phyloP scores from a whole-genome alignment of 768 basidiomycete genomes.

The Gautieria morchelliformis region DNA sequence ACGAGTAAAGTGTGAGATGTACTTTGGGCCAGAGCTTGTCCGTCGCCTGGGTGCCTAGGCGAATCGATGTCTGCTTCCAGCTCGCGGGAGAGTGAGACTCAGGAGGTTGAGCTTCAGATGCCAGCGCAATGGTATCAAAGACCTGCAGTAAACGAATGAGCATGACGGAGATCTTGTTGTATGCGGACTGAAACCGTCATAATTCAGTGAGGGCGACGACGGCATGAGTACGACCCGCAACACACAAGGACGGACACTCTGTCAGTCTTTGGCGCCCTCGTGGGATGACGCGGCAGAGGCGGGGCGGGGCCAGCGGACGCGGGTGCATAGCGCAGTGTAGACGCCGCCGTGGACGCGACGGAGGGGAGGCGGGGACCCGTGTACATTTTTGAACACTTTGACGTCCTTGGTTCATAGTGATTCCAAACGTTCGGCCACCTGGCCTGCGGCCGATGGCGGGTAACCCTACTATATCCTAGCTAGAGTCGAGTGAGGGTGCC shows the following conservation, averaged over 20 bases:
- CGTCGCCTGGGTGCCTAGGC: slow-evolving; percentile 39
- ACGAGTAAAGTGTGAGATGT: slow-evolving; percentile 45
- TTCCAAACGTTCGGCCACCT: too few relatives aligned
- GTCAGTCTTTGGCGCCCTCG: too few relatives aligned
- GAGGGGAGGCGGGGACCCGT: too few relatives aligned
- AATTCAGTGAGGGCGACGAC: too few relatives aligned
- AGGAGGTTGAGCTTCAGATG: slow-evolving; percentile 35
- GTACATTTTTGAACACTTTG: not conserved
- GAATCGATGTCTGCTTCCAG: slow-evolving; percentile 33
- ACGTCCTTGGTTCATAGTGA: not conserved
- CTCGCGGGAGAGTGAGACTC: slow-evolving; percentile 35
- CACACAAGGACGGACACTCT: too few relatives aligned
- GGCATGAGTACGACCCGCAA: too few relatives aligned
- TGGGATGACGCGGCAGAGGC: too few relatives aligned
- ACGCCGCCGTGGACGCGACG: too few relatives aligned
- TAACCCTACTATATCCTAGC: slow-evolving; percentile 1
- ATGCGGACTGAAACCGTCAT: slow-evolving; percentile 27
- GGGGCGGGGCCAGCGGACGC: too few relatives aligned
- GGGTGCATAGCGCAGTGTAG: too few relatives aligned
- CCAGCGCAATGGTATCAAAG: slow-evolving; percentile 41
- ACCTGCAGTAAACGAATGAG: slow-evolving; percentile 53
- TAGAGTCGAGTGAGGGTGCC: not conserved
- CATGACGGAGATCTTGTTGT: slow-evolving; percentile 47
- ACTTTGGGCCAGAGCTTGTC: slow-evolving; percentile 44
- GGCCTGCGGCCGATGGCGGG: too few relatives aligned